phyloP scores from a whole-genome alignment of 306 rosid genomes.

The Alnus glutinosa region DNA sequence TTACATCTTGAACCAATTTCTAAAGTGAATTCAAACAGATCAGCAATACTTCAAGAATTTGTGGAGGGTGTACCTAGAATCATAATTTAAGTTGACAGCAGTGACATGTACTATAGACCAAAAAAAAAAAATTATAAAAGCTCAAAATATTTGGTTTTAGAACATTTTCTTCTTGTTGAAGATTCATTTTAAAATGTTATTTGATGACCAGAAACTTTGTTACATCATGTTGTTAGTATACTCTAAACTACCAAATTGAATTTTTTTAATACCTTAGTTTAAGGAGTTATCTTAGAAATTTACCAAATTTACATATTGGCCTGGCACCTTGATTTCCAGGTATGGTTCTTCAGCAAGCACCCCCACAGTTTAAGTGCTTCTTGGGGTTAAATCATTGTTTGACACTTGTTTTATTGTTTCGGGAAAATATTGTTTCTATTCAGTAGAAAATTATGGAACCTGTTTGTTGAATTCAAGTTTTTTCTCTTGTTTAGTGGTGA shows the following conservation, averaged over 20 bases:
- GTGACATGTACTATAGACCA: too few species aligned
- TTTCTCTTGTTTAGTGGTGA: constrained; percentile 6
- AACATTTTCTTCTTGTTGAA: too few species aligned
- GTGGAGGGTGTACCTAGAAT: too few species aligned
- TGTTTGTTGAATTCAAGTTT: constrained; percentile 2
- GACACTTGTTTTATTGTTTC: background rate
- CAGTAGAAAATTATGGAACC: background rate
- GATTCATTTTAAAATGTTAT: too few species aligned
- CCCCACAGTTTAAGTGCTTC: background rate
- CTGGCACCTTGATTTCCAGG: background rate
- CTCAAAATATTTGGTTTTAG: too few species aligned
- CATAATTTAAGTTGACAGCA: too few species aligned
- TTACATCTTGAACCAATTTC: too few species aligned
- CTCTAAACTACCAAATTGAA: background rate
- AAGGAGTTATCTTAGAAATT: background rate
- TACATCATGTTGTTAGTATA: background rate
- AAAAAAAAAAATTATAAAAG: too few species aligned
- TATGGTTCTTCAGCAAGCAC: background rate
- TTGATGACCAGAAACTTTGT: background rate
- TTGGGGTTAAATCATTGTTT: background rate
- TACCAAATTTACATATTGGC: constrained; percentile 1
- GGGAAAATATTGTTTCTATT: background rate
- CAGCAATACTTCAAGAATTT: too few species aligned
- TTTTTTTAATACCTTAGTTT: background rate
- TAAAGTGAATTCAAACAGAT: too few species aligned